These are phyloP conservation scores for Vitis labrusca DNA, from an alignment of 164 flowering plant species.

Conservation along the genomic window DNA sequence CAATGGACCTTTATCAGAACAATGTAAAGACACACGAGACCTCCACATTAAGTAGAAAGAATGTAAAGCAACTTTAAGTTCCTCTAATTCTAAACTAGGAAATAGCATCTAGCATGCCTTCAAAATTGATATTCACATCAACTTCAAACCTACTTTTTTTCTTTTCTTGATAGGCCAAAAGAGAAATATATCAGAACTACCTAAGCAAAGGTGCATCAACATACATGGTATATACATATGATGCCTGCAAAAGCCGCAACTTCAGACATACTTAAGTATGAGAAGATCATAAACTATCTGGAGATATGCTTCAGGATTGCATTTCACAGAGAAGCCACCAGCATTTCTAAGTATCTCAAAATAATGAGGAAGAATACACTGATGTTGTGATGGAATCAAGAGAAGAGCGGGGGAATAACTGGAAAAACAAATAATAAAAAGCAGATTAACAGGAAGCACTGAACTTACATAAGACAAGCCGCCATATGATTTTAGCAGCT, in stretches of 20 bases:
- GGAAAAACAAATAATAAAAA: too few relatives aligned
- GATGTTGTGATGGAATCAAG: neutral
- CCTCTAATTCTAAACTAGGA: neutral
- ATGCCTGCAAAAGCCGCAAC: neutral
- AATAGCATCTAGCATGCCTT: neutral
- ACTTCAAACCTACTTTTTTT: too few relatives aligned
- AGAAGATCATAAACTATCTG: neutral
- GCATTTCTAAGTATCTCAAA: neutral
- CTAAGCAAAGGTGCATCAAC: too few relatives aligned
- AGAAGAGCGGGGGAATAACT: neutral
- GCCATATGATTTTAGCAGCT: conserved; percentile 75
- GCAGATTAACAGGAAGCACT: neutral
- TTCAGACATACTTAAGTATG: neutral
- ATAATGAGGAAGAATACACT: neutral
- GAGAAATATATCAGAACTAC: too few relatives aligned
- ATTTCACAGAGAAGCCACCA: neutral
- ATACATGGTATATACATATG: too few relatives aligned
- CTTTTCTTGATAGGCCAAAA: too few relatives aligned
- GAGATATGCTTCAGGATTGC: neutral
- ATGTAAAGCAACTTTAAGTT: neutral
- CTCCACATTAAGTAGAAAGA: neutral
- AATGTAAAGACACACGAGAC: neutral
- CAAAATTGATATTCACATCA: neutral
- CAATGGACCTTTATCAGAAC: too few relatives aligned
- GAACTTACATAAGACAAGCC: conserved; percentile 85